Conservation (phyloP, 768 basidiomycete genomes). For the Mycena epipterygia region DNA sequence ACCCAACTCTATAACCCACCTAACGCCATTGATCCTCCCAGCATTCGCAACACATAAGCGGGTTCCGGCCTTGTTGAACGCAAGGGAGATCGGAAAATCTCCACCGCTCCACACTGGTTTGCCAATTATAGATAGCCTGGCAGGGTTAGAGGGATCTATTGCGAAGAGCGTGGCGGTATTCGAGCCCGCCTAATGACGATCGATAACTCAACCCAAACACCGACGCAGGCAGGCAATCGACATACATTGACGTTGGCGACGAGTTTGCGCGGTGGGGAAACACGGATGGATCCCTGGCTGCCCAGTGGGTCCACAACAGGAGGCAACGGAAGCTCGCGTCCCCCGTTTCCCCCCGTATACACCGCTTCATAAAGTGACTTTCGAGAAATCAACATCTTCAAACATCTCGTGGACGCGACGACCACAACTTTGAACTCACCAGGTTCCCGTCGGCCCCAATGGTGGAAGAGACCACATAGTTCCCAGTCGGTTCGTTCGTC, state of each 20-base stretch:
- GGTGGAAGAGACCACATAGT: conserved; percentile 48
- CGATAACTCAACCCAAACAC: too few species aligned
- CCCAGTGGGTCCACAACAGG: conserved; percentile 42
- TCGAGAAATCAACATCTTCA: background rate
- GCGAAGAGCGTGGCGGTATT: conserved; percentile 53
- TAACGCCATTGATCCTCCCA: conserved; percentile 51
- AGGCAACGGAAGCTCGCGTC: conserved; percentile 32
- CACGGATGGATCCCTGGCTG: conserved; percentile 44
- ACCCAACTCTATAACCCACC: conserved; percentile 37
- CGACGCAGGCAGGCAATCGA: too few species aligned
- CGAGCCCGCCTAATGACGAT: conserved; percentile 48
- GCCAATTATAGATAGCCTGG: conserved; percentile 46
- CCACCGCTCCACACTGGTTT: conserved; percentile 51
- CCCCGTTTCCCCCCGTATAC: conserved; percentile 37
- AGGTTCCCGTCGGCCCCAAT: conserved; percentile 48
- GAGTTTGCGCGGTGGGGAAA: conserved; percentile 1
- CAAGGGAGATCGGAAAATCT: conserved; percentile 56
- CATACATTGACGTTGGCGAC: conserved; percentile 31
- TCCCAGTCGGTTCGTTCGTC: conserved; percentile 53
- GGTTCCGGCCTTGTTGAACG: conserved; percentile 48
- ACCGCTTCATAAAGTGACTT: conserved; percentile 36
- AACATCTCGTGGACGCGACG: conserved; percentile 49
- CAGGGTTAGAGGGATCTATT: conserved; percentile 50
- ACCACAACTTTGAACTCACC: conserved; percentile 47
- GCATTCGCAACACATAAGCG: conserved; percentile 52